Evolutionary conservation across 1,284 basidiomycete species (phyloP).

Genomic region (Trametes polyzona): DNA sequence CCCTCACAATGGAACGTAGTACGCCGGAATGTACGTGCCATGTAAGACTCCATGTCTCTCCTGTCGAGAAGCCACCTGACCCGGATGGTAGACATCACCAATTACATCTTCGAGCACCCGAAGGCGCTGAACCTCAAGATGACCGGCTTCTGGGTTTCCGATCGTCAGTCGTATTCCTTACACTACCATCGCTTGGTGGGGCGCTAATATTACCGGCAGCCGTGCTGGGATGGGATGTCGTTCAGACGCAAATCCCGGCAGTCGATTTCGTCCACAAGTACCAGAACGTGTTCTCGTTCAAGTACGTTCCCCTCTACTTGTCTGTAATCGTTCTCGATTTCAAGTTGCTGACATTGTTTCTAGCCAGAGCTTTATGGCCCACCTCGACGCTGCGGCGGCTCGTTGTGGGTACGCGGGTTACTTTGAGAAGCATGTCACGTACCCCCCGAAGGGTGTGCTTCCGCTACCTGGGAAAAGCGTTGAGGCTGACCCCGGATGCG

Average conservation of each 20-base stretch:
- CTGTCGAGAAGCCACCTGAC: neutral
- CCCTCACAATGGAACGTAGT: conserved; percentile 38
- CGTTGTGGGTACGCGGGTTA: conserved; percentile 70
- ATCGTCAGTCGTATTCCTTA: conserved; percentile 52
- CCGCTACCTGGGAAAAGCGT: conserved; percentile 61
- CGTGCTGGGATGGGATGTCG: conserved; percentile 57
- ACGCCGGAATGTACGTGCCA: conserved; percentile 68
- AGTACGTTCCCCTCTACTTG: conserved; percentile 45
- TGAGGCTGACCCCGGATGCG: conserved; percentile 54
- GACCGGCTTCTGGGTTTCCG: conserved; percentile 74
- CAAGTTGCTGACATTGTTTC: neutral
- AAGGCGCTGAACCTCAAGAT: conserved; percentile 55
- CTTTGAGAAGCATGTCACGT: conserved; percentile 63
- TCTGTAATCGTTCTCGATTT: neutral
- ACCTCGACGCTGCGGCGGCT: conserved; percentile 56
- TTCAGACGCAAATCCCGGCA: conserved; percentile 69
- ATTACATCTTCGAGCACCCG: conserved; percentile 69
- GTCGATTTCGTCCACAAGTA: conserved; percentile 76
- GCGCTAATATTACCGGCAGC: conserved; percentile 11
- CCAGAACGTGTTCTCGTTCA: conserved; percentile 68
- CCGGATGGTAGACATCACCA: conserved; percentile 61
- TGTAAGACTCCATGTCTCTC: conserved; percentile 33
- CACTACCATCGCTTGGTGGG: neutral
- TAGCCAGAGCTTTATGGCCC: conserved; percentile 63
- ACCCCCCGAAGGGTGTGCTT: conserved; percentile 64